Evolutionary conservation across 2,329 filamentous ascomycete genomes (phyloP), one percentile per base, ranked within the genome.

Genomic region (Curvularia lunata): DNA sequence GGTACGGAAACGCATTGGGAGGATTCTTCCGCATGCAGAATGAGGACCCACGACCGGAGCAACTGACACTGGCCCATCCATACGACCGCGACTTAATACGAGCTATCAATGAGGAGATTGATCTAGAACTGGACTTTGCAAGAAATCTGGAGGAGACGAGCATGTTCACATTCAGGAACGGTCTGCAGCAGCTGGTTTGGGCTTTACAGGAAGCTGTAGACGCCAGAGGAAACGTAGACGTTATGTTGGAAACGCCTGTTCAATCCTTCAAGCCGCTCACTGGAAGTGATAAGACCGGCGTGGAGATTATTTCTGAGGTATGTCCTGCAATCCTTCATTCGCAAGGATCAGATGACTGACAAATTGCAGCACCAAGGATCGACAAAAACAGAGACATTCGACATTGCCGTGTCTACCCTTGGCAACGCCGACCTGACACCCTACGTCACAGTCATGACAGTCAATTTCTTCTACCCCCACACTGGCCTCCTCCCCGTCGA

Each of bases 391-490:
- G 41, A 66, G 34, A 61, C 56, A 37, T 76, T 67, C 56, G 71
- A 75, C 59, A 61, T 75, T 47, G 68, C 66, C 52, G 63, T 75
- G 52, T 74, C 71, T 42, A 67, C 71, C 7, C 68, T 75, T 48
- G 69, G 68, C 53, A 55, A 68, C 30, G 81, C 90, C 10, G 72
- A 75, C 18, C 72, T 83, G 42, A 84, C 85, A 16, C 83, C 85
- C 52, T 86, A 88, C 34, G 90, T 94, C 28, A 93, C 88, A 30
- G 92, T 97, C 65, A 93, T 93, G 88, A 91, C 93, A 2, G 90
- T 99, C 60, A 97, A 97, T 78, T 82, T 99, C 47, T 97, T 89
- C 83, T 99, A 89, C 75, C 80, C 83, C 1, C 82, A 86, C 42
- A 83, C 87, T 6, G 72, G 85, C 56, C 79, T 96, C 34, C 82